Base-by-base conservation (phyloP, 2,329 filamentous ascomycete species). In the Trichothecium roseum region DNA sequence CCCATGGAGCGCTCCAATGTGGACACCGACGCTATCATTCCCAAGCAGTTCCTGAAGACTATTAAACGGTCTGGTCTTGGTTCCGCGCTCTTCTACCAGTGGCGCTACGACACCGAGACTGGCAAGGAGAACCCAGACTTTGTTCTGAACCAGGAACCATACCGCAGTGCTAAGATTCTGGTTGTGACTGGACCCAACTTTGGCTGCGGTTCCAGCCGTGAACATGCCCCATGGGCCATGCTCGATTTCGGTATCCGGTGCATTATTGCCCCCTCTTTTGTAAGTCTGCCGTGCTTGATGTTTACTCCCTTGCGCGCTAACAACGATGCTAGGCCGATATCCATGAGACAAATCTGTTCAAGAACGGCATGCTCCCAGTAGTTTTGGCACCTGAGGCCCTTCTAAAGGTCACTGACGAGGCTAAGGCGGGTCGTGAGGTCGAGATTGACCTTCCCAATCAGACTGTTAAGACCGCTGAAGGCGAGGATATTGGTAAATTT, bases 301-400 rank as follows among this genome's bases (percentile, higher is more conserved):
- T 15, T 14, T 31, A 16, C 29, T 17, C 5, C 14, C 12, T 3
- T 9, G n/a, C 12, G 13, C 15, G 18, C 14, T 31, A 16, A 31
- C 18, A 10, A 31, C 29, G 6, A 6, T 10, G 2, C 14, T 15
- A 31, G 29, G 36, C 60, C 40, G 60, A 63, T 40, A 98, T 98
- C 60, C 95, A 95, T 77, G 93, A 89, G 76, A 95, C 94, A 76
- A 98, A 98, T 70, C 91, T 84, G n/a, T 96, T 95, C 75, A 96
- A 98, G 74, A 98, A 98, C 67, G 89, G 89, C 66, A 96, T 96
- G 91, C 69, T 96, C 43, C 88, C 89, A 32, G 77, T 96, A 41
- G 63, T 71, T 40, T 82, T 96, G 53, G 64, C 71, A 22, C 77
- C 89, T 56, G 62, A 76, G 45, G 66, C 62, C 2, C 65, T 95